Percentiles rank a stretch among this genome's conserved stretches.
These are phyloP conservation scores for Penicillium turbatum DNA, from an alignment of 495 filamentous ascomycete species.

Conservation along the genomic window DNA sequence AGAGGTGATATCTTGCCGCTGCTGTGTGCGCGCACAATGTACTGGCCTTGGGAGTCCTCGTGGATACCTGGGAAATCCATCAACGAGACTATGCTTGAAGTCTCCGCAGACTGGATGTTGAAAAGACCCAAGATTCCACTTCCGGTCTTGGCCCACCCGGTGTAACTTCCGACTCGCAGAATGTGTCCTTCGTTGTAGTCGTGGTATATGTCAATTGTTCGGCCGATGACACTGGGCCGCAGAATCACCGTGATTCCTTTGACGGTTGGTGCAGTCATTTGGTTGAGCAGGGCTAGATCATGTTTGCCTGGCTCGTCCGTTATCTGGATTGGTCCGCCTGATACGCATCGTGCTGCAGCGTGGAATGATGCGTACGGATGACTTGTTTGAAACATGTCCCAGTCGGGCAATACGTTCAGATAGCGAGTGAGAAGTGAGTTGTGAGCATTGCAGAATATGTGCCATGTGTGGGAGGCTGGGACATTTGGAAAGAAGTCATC, in stretches of 20 bases:
- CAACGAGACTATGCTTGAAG: conserved; percentile 65
- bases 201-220: conserved; percentile 66
- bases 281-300: conserved; percentile 63
- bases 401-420: conserved; percentile 77
- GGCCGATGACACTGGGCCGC: conserved; percentile 66
- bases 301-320: conserved; percentile 85
- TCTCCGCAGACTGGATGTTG: conserved; percentile 57
- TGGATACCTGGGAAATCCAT: conserved; percentile 67
- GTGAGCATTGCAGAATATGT: conserved; percentile 90
- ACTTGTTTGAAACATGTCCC: conserved; percentile 98
- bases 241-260: conserved; percentile 70
- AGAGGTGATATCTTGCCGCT: conserved; percentile 59
- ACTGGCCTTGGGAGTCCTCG: conserved; percentile 37
- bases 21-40: conserved; percentile 67
- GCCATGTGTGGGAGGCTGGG: conserved; percentile 78
- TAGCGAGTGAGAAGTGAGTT: conserved; percentile 77
- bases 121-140: conserved; percentile 79
- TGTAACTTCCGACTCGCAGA: conserved; percentile 75
- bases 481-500: conserved; percentile 92
- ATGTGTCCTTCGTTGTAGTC: conserved; percentile 66
- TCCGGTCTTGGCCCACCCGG: conserved; percentile 58
- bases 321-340: conserved; percentile 88
- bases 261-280: conserved; percentile 69
- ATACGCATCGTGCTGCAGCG: conserved; percentile 82
- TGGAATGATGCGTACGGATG: conserved; percentile 78